Conservation (phyloP, 768 basidiomycete genomes). For the Lactifluus piperatus region DNA sequence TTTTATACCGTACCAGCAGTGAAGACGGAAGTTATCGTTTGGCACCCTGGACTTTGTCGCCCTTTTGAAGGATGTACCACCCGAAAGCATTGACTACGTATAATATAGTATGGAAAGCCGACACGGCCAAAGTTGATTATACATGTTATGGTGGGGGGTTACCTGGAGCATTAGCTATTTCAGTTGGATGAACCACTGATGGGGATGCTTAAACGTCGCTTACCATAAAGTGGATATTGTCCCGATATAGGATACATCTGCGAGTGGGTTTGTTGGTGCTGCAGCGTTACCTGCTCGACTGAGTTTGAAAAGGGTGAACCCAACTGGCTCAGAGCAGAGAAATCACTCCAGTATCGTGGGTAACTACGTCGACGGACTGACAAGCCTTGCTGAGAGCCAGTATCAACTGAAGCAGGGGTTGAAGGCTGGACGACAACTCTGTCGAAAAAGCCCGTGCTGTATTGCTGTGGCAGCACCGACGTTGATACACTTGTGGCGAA, state of each 20-base stretch:
- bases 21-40: background rate
- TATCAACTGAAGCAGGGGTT: background rate
- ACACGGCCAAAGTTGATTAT: background rate
- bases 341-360: constrained; percentile 32
- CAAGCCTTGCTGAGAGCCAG: constrained; percentile 3
- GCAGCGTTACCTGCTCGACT: constrained; percentile 8
- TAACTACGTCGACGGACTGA: constrained; percentile 21
- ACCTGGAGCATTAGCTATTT: background rate
- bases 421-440: constrained; percentile 28
- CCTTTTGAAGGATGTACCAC: background rate
- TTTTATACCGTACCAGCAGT: constrained; percentile 2
- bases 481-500: constrained; percentile 51
- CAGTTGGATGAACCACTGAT: background rate
- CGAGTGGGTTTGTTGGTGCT: constrained; percentile 4
- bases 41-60: background rate
- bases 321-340: constrained; percentile 28
- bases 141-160: constrained; percentile 3
- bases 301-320: constrained; percentile 25
- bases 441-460: constrained; percentile 63
- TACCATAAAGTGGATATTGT: constrained; percentile 19
- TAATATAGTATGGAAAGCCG: background rate
- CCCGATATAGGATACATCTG: constrained; percentile 14
- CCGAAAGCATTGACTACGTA: background rate
- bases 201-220: background rate
- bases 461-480: constrained; percentile 64